phyloP scores from a whole-genome alignment of 176 grass and related monocot species.

The Elymus sibiricus region DNA sequence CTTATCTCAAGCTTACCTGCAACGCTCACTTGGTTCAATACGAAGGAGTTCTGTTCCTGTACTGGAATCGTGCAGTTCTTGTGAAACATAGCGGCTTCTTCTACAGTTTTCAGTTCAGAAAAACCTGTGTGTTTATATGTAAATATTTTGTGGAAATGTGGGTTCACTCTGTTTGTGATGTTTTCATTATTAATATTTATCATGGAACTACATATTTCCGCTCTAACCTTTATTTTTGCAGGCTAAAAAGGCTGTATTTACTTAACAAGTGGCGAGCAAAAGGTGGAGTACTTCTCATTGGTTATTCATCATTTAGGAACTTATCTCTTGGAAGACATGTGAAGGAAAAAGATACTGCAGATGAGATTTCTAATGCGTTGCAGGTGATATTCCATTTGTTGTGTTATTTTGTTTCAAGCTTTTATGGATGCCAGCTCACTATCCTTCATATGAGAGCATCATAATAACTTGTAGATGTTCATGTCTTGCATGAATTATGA shows the following conservation, averaged over 20 bases:
- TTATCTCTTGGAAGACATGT: conserved; percentile 80
- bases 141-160: conserved; percentile 12
- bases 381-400: conserved; percentile 50
- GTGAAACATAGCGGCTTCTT: not conserved
- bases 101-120: not conserved
- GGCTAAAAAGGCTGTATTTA: conserved; percentile 75
- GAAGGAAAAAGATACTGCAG: conserved; percentile 67
- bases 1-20: not conserved
- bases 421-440: not conserved
- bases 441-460: not conserved
- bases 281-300: conserved; percentile 91
- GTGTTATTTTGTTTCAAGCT: conserved; percentile 5
- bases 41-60: not conserved
- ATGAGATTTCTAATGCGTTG: conserved; percentile 67
- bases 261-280: conserved; percentile 80
- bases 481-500: not conserved
- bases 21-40: not conserved
- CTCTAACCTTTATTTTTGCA: conserved; percentile 25
- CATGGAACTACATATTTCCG: conserved; percentile 5
- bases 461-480: conserved; percentile 4
- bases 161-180: conserved; percentile 8
- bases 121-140: not conserved
- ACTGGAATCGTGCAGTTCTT: not conserved
- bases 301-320: conserved; percentile 91
- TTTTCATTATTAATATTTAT: not conserved